Base-by-base conservation (phyloP, 108 stramenopile species). In the Cylindrotheca fusiformis region DNA sequence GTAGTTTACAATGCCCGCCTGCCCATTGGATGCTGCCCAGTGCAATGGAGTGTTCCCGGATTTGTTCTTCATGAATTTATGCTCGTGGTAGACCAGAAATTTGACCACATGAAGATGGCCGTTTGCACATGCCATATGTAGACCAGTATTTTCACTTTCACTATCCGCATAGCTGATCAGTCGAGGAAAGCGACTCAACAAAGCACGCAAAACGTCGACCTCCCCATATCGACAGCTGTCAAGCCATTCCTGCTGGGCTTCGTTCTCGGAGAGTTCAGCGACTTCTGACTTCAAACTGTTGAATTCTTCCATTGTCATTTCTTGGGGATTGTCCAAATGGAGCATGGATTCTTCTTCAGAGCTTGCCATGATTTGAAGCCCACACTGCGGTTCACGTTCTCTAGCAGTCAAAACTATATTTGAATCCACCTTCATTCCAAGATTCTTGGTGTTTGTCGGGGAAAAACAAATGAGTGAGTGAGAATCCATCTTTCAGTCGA, bases 101-200 rank as follows among this genome's bases (percentile, higher is more conserved):
- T 70, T 58, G 0, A 77, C 82, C 4, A 82, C 61, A 8, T 58
- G 53, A 4, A 60, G 52, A 55, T 92, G 85, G 1, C 87, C 87
- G 52, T 92, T 95, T 19, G 90, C 94, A 50, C 80, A 76, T 0
- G 90, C 88, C 71, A 83, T 85, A 75, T 92, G 94, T 8, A 95
- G 65, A 18, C 90, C 80, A 21, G 89, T 89, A 20, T 73, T 84
- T 17, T 76, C 75, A 17, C 55, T 67, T 25, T 52, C 32, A 29
- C 74, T 63, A 4, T 60, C 63, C 20, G 56, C 19, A 32, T 76
- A 63, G 4, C 72, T 55, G 30, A 84, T 61, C 18, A 68, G 22
- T 1, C 57, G 46, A 4, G 71, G 64, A 69, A 75, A 68, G n/a
- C 30, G 27, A 24, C 59, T 23, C 4, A 59, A 32, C 21, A 68